Base-by-base conservation (phyloP, 306 rosid genomes). In the Fragaria nilgerrensis region DNA sequence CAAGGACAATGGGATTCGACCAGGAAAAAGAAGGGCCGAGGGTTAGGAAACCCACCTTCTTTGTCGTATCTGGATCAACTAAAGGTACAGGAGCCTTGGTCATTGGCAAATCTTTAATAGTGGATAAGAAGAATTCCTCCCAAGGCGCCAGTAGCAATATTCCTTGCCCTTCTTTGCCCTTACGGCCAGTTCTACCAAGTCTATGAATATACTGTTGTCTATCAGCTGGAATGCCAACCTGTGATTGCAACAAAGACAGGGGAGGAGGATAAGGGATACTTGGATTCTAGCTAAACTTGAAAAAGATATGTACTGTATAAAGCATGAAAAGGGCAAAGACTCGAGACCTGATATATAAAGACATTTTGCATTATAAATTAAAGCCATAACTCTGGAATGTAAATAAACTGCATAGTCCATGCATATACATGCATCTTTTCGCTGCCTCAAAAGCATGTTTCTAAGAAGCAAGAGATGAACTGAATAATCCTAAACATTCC, bases 91-190 rank as follows among this genome's bases (percentile, higher is more conserved):
- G 52, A 77, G 89, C 92, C 85, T 90, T 91, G 63, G 86, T 74
- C 62, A 92, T 72, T 44, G 99, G 99, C 80, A 95, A 88, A 77
- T 85, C 91, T 75, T 95, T 92, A 44, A 85, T 61, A 1, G 81
- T 58, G 32, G 87, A 84, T 75, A 95, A 77, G 81, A 95, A 95
- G 86, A 85, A 92, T 20, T 92, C 96, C 87, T 95, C 99, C 99
- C 99, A 95, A 27, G 99, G 97, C 63, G 97, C 89, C 70, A 95
- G 84, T 65, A 95, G 79, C 86, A 95, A 77, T 72, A 95, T 81
- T 65, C 99, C 99, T 68, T 85, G 91, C 75, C 99, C 99, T 84
- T 89, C 94, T 88, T 95, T 95, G 74, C 99, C 99, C 79, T 78
- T 91, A 50, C 99, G 92, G 62, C 99, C 99, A 0, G 99, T 95